Evolutionary conservation across 805 yeast genomes (phyloP), one percentile per base, ranked within the genome.

Genomic region (Pichia heedii): DNA sequence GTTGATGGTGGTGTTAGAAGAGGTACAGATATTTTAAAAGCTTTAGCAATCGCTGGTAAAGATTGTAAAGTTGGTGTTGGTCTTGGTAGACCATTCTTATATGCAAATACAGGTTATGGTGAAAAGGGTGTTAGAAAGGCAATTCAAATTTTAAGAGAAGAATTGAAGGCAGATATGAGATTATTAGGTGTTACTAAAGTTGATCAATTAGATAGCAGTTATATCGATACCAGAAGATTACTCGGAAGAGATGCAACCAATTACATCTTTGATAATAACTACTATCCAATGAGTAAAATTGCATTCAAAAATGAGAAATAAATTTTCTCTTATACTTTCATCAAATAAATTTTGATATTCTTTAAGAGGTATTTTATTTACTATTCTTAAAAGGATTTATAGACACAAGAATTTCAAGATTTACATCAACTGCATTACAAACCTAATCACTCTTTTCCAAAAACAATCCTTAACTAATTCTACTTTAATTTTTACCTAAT

Each of bases 1-100:
- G 60, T 84, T 22, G 93, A 84, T 56, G 90, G 93, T 43, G 93
- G 93, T 36, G 69, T 84, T 29, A 71, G 87, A 50, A 70, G 90
- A 53, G 93, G 84, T 20, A 74, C 86, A 15, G 93, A 84, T 56
- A 63, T 84, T 18, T 52, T 84, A 43, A 84, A 84, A 55, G 90
- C 90, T 0, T 60, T 84, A n/a, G 79, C 85, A 42, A 67, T 84
- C 11, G 93, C 93, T 18, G 93, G 90, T 36, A 39, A 71, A 48
- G 81, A 84, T 50, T 84, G 79, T 26, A 84, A 83, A 30, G 61
- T 80, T 38, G 85, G 84, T 22, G 85, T 79, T 26, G 86, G 87
- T 27, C 56, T 81, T 19, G 86, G 86, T 30, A 67, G 86, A 57
- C 79, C 83, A 6, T 73, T 79, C 57, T 52, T 79, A 33, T 80